Evolutionary conservation across 2,329 filamentous ascomycete species (phyloP).

Genomic region (Colletotrichum brevisporum): DNA sequence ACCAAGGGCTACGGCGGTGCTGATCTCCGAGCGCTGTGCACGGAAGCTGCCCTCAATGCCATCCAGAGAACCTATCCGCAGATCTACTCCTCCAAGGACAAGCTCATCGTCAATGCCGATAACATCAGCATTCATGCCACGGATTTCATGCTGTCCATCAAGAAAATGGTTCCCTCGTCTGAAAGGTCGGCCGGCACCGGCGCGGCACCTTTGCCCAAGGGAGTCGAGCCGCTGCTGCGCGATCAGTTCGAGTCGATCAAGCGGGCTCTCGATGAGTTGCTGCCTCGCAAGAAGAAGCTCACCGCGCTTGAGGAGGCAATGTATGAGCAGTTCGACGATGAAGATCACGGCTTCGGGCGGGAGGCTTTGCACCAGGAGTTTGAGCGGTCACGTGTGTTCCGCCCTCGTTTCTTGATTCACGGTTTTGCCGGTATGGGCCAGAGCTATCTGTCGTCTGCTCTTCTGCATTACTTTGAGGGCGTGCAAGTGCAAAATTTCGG

Average conservation of each 20-base stretch:
- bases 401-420: slow-evolving; percentile 86
- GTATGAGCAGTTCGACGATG: slow-evolving; percentile 87
- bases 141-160: slow-evolving; percentile 97
- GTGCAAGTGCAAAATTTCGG: slow-evolving; percentile 97
- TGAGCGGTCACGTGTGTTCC: slow-evolving; percentile 88
- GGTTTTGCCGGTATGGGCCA: slow-evolving; percentile 95
- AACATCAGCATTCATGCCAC: slow-evolving; percentile 90
- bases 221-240: slow-evolving; percentile 85
- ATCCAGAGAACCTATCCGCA: slow-evolving; percentile 97
- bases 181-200: slow-evolving; percentile 90
- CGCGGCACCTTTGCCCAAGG: slow-evolving; percentile 83
- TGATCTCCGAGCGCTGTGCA: slow-evolving; percentile 93
- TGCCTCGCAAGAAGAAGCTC: slow-evolving; percentile 87
- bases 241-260: slow-evolving; percentile 80
- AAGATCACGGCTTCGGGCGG: slow-evolving; percentile 86
- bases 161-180: slow-evolving; percentile 96
- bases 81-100: slow-evolving; percentile 92
- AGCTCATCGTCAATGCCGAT: slow-evolving; percentile 87
- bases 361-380: slow-evolving; percentile 85
- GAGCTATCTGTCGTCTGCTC: slow-evolving; percentile 85
- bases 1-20: slow-evolving; percentile 98
- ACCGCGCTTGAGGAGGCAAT: slow-evolving; percentile 95
- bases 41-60: slow-evolving; percentile 94
- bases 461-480: slow-evolving; percentile 92
- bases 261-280: slow-evolving; percentile 77